Conservation (phyloP, 306 rosid species). For the Cercis canadensis region DNA sequence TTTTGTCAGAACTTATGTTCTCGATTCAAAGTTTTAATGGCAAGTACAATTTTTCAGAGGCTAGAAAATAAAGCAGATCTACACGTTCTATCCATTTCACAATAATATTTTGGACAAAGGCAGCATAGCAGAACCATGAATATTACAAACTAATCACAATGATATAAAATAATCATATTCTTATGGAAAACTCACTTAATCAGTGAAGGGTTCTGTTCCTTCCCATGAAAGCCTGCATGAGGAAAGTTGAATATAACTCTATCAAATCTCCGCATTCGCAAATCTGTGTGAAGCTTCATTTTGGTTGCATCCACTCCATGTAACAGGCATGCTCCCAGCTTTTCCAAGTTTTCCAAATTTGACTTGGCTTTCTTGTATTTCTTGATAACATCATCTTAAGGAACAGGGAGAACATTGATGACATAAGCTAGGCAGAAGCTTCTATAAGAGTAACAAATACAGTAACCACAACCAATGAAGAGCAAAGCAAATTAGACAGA, state of each 20-base stretch:
- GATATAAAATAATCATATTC: no score
- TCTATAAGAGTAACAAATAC: neutral
- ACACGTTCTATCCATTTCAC: neutral
- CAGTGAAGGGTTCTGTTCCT: neutral
- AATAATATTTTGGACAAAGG: neutral
- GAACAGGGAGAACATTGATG: conserved; percentile 13
- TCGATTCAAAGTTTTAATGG: no score
- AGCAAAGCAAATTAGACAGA: neutral
- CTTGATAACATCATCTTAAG: conserved; percentile 49
- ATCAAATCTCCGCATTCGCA: conserved; percentile 56
- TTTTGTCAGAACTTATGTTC: neutral
- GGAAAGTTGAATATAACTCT: conserved; percentile 67
- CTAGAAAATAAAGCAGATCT: neutral
- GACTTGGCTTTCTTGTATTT: conserved; percentile 59
- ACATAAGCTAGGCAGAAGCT: neutral
- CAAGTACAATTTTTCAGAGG: neutral
- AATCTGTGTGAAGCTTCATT: conserved; percentile 48
- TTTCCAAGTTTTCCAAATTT: conserved; percentile 47
- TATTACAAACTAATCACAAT: neutral
- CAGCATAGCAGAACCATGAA: neutral
- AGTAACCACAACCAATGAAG: neutral
- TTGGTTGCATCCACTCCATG: conserved; percentile 65
- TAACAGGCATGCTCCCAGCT: conserved; percentile 51
- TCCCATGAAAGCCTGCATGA: conserved; percentile 62
- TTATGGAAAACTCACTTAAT: no score